Percentiles rank a stretch among this genome's conserved stretches.
Conservation (phyloP, 2,329 filamentous ascomycete genomes). For the Penicillium sp. region DNA sequence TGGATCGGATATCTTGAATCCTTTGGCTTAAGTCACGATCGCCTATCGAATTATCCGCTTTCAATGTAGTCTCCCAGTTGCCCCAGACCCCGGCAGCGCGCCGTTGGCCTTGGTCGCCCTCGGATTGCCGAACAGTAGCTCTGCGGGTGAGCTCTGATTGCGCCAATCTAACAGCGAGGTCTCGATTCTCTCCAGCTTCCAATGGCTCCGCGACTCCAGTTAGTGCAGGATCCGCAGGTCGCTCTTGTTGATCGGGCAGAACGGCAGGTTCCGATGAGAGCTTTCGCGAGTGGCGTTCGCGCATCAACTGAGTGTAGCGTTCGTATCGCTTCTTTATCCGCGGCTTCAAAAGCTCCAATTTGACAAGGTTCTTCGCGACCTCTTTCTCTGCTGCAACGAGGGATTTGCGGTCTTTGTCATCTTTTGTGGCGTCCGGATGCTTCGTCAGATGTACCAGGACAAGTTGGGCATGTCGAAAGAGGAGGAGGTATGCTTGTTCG, state of each 20-base stretch:
- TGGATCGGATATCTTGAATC: slow-evolving; percentile 49
- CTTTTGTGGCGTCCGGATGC: slow-evolving; percentile 66
- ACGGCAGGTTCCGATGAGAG: slow-evolving; percentile 18
- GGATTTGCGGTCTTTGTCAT: slow-evolving; percentile 53
- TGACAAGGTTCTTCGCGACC: slow-evolving; percentile 59
- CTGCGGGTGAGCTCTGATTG: slow-evolving; percentile 65
- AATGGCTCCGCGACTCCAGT: slow-evolving; percentile 56
- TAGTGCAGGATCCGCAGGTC: slow-evolving; percentile 54
- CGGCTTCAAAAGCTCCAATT: slow-evolving; percentile 74
- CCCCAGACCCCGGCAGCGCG: slow-evolving; percentile 52
- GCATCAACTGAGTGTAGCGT: slow-evolving; percentile 56
- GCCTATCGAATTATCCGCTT: slow-evolving; percentile 29
- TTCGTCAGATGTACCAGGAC: slow-evolving; percentile 67
- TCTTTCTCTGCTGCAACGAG: slow-evolving; percentile 56
- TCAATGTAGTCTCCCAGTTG: slow-evolving; percentile 47
- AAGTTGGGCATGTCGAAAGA: slow-evolving; percentile 85
- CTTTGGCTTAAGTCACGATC: slow-evolving; percentile 47
- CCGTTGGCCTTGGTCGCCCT: slow-evolving; percentile 53
- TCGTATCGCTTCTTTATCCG: slow-evolving; percentile 66
- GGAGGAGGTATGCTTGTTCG: slow-evolving; percentile 80
- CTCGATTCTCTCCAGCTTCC: slow-evolving; percentile 64
- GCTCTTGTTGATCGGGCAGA: slow-evolving; percentile 15
- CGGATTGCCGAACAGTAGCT: slow-evolving; percentile 56
- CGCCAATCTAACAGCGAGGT: slow-evolving; percentile 71
- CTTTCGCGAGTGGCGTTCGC: slow-evolving; percentile 43